Base-by-base conservation (phyloP, 2,329 filamentous ascomycete species). In the Hypoxylon sp. region DNA sequence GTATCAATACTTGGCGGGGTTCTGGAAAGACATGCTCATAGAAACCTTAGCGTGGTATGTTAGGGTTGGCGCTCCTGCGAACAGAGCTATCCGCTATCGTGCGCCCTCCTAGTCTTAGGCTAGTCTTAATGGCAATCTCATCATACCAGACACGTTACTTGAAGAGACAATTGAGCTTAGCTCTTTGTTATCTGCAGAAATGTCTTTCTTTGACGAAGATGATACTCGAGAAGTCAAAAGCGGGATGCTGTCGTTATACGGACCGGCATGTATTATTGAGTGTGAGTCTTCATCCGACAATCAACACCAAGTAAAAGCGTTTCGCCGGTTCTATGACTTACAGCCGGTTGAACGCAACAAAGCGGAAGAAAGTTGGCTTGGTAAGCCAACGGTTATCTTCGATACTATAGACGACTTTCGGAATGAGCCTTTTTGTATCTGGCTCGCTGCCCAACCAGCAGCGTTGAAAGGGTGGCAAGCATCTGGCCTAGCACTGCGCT, bases 51-150 rank as follows among this genome's bases (percentile, higher is more conserved):
- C 45, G 3, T 63, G 60, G 60, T 63, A 57, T 25, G 60, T 63
- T 5, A 56, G 36, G 25, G 23, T 62, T 6, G 60, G 51, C 5
- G 4, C 23, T 1, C 50, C 21, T 45, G 60, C 60, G 11, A 11
- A 23, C 5, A 32, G 51, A 17, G 23, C 45, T 13, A n/a, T 6
- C 9, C 5, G 1, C 17, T 57, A 56, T 34, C 60, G 51, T 10
- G 60, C 60, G 7, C 51, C 60, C 3, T 57, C 60, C 13, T 62
- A 51, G 60, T 62, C 60, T 5, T 62, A 51, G 60, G 60, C 51
- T 32, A 62, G 51, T 38, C 60, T 62, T 23, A 51, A 62, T 11
- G 60, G 60, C 11, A 25, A 32, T 14, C 13, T 57, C 2, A 43
- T 56, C 43, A 30, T 62, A 28, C 45, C 51, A 43, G 45, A 62